phyloP scores from a whole-genome alignment of 2,329 filamentous ascomycete genomes.

The Pseudocercospora cruenta region DNA sequence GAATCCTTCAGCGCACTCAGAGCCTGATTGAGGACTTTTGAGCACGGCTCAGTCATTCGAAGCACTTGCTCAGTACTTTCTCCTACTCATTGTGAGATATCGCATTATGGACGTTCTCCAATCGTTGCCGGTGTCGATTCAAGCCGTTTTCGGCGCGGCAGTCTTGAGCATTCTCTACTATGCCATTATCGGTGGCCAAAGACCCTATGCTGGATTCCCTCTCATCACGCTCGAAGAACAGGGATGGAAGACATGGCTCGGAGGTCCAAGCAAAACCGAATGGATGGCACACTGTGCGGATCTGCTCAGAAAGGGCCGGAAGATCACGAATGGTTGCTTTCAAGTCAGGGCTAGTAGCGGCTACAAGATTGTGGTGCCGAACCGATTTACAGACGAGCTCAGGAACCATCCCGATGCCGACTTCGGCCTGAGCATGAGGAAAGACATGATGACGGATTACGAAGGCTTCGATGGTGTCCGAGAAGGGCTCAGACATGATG shows the following conservation, averaged over 20 bases:
- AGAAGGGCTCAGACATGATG: conserved; percentile 14
- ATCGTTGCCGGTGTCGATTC: not conserved
- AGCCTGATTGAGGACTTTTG: not conserved
- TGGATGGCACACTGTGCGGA: conserved; percentile 3
- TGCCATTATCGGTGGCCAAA: not conserved
- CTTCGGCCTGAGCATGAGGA: conserved; percentile 15
- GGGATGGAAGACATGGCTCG: conserved; percentile 13
- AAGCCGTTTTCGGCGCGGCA: not conserved
- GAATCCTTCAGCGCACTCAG: not conserved
- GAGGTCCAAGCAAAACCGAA: conserved; percentile 8
- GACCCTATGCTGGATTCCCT: conserved; percentile 12
- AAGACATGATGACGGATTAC: conserved; percentile 23
- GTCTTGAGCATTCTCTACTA: not conserved
- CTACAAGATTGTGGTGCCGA: conserved; percentile 25
- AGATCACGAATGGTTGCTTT: conserved; percentile 15
- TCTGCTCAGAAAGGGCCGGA: conserved; percentile 10
- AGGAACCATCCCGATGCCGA: conserved; percentile 26
- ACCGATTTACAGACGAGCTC: conserved; percentile 22
- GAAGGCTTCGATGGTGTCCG: conserved; percentile 28
- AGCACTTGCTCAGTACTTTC: too few relatives aligned
- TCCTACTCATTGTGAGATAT: too few relatives aligned
- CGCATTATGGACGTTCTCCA: too few relatives aligned
- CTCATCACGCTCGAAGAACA: conserved; percentile 7
- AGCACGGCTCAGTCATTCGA: not conserved
- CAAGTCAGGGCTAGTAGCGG: conserved; percentile 24